Base-by-base conservation (phyloP, 1,139 yeast genomes). In the Barnettozyma hawaiiensis region DNA sequence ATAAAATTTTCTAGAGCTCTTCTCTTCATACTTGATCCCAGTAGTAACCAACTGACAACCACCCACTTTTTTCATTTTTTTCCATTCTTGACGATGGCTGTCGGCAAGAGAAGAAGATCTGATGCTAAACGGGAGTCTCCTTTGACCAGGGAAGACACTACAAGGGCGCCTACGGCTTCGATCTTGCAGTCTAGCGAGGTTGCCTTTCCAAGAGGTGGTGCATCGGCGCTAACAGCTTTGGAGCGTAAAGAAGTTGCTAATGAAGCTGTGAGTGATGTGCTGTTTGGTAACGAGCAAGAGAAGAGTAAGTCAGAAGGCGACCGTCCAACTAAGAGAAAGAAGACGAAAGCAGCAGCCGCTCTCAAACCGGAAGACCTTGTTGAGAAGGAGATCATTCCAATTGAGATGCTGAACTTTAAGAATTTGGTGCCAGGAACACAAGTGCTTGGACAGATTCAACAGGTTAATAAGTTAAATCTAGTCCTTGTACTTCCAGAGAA, bases 131-230 rank as follows among this genome's bases (percentile, higher is more conserved):
- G 50, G 46, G 69, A 62, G 44, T 65, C 64, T 31, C 70, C 70
- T 36, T 51, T 66, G 33, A 51, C 57, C 19, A 61, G 68, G 44
- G 61, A 63, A 47, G 70, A 65, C 49, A 51, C 54, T 15, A 65
- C 70, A 5, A 48, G 47, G 44, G 66, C 61, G 22, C 68, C 69
- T 34, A 44, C 52, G 14, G 50, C 48, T 21, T 65, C 70, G 14
- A 51, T 66, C 20, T 48, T 67, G 20, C 53, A 55, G 35, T 54
- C 56, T 39, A 64, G 62, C 50, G 94, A 85, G 51, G 75, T 79
- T 42, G 77, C 95, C 16, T 92, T 92, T 60, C 98, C 98, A 40
- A 82, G 99, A 77, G 98, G 98, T 55, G 97, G 97, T 43, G 78
- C 85, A 10, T 76, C 90, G 20, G 86, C 81, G 15, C 73, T 90